Base-by-base conservation (phyloP, 352 stramenopile species). In the Globisporangium yorkense region DNA sequence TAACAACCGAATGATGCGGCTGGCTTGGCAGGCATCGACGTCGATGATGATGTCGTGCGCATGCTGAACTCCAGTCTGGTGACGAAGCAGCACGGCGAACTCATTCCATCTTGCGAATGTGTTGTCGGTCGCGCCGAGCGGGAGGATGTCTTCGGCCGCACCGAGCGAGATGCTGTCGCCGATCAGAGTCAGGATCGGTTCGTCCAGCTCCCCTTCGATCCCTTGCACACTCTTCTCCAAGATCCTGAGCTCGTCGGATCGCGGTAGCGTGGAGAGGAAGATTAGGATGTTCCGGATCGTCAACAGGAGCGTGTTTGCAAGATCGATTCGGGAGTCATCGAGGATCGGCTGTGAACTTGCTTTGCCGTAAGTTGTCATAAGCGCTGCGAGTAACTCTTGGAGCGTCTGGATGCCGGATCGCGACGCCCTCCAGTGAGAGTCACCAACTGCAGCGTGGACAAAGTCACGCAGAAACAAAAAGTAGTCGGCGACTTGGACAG, bases 261-360 rank as follows among this genome's bases (percentile, higher is more conserved):
- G 35, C 27, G 40, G 37, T 1, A 47, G n/a, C 15, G 44, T 10
- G 5, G 10, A 18, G 20, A 43, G 18, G 20, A 52, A n/a, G 43
- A 64, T 59, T 47, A 80, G 54, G 0, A 63, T 52, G 20, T 66
- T 58, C 18, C 77, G 77, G 3, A 71, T 47, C 5, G 71, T 37
- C 5, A 82, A 39, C 1, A 77, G 54, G 12, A 82, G 61, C 7
- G 24, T 70, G 46, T 77, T 66, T 33, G 47, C 63, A 31, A 72
- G 24, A 13, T 61, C 31, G 79, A 4, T 70, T 51, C 4, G 69
- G 21, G 3, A 82, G 40, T 1, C 75, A 52, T 15, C 77, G 59
- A 3, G 21, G 24, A 27, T 27, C 68, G 43, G 76, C 63, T 35
- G 47, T 61, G 39, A 72, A n/a, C 12, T 61, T 27, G 33, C 27